Evolutionary conservation across 148 eudicot species (phyloP), one percentile per base, ranked within the genome.

Genomic region (Euryodendron excelsum): DNA sequence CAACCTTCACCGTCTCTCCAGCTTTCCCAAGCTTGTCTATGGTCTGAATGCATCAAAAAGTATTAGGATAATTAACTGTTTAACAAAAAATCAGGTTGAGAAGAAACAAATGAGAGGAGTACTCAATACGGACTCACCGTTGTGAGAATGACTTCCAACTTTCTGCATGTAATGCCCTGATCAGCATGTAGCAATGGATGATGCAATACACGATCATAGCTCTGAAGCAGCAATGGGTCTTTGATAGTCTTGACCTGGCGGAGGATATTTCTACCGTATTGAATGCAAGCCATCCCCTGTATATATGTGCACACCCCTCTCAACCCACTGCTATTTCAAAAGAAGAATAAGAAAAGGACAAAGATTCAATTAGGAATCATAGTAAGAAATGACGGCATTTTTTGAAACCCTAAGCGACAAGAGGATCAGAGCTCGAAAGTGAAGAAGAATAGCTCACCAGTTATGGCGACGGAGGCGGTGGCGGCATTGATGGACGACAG

Each of bases 1-100:
- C 94, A 74, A 96, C 99, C 82, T 92, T 91, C 82, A 93, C 98
- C 0, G 89, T 91, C 77, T 96, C 99, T 10, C 99, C 98, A 31
- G 97, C 95, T 84, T 83, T 91, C 17, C 99, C 99, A 12, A 93
- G 97, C 80, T 96, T 93, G 72, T 90, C 93, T 75, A 96, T 86
- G 34, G 69, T 88, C 98, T 91, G 82, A 73, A 86, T 78, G 5
- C 47, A 73, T 72, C n/a, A n/a, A 56, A 52, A 64, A 48, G 31
- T 5, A 68, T 47, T 28, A 50, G 17, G 27, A 14, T n/a, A 34
- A 48, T 61, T 23, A 66, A 34, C 18, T n/a, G 36, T 10, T 23
- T 1, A 12, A 68, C 84, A 73, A 20, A 84, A n/a, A 76, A 47
- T 21, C 39, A 44, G 44, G 39, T 27, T 31, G 23, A 20, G 10